Base-by-base conservation (phyloP, 129 eudicot species). In the Escallonia herrerae region DNA sequence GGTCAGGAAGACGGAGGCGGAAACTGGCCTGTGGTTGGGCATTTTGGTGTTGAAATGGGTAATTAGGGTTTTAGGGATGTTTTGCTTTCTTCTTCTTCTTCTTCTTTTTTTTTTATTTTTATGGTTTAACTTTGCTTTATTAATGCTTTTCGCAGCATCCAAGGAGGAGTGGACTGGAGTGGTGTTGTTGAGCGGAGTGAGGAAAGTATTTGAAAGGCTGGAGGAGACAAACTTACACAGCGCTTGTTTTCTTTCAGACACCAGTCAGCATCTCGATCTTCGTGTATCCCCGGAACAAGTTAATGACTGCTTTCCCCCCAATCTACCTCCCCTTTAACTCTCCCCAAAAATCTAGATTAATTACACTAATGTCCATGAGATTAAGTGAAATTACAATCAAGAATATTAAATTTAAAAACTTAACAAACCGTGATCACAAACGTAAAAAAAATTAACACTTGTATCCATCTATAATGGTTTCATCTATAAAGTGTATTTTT, bases 211-310 rank as follows among this genome's bases (percentile, higher is more conserved):
- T 11, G 9, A 40, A 52, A 57, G 41, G 40, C 33, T 22, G 42
- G 57, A 2, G 60, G 55, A 38, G 8, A 56, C 58, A 58, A 55
- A 4, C 5, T 52, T 5, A 53, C 11, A 2, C 40, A 6, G 15
- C 40, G 39, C 13, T 5, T 6, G 8, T n/a, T 56, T 39, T 68
- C 15, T 57, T 13, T 39, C 66, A 43, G 74, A 69, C 66, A 60
- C 57, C 12, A 47, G 73, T 46, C 41, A 40, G 60, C 43, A 12
- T 56, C 67, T 73, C 39, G 78, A 66, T 65, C 37, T 66, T 65
- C 66, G 72, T 57, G 67, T 50, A 65, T 13, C 8, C 33, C 33
- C 1, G 1, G 33, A 22, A 22, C 33, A 0, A 22, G 1, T 22
- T 22, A 22, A 22, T 22, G 33, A 22, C 33, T 22, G 33, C 33